Conservation (phyloP, 2,329 filamentous ascomycete genomes). For the Cyphellophora attinorum region DNA sequence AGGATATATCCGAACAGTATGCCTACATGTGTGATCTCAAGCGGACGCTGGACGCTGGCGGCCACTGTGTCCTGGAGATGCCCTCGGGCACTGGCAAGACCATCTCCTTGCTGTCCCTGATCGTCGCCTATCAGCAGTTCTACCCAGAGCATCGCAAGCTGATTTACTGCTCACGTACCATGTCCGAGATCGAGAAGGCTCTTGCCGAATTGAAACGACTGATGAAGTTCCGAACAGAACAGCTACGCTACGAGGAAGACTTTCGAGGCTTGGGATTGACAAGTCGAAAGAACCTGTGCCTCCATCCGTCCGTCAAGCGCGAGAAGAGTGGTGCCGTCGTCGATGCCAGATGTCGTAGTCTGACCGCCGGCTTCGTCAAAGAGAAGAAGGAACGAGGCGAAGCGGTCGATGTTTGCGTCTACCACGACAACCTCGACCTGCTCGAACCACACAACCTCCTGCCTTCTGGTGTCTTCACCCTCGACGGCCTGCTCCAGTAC, state of each 20-base stretch:
- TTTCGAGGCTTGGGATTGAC: conserved; percentile 87
- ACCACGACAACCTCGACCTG: conserved; percentile 94
- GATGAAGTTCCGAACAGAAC: conserved; percentile 87
- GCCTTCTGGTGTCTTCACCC: conserved; percentile 89
- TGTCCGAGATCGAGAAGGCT: conserved; percentile 99
- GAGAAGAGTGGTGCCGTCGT: conserved; percentile 94
- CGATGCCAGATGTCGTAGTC: conserved; percentile 87
- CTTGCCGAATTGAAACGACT: conserved; percentile 80
- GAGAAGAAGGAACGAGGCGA: conserved; percentile 96
- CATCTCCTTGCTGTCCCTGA: conserved; percentile 85
- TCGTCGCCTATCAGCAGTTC: conserved; percentile 91
- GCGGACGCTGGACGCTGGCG: conserved; percentile 80
- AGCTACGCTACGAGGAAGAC: conserved; percentile 85
- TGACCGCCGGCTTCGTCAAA: conserved; percentile 94
- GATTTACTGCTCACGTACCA: conserved; percentile 98
- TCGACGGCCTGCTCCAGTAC: conserved; percentile 79
- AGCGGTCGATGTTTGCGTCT: conserved; percentile 86
- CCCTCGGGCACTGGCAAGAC: conserved; percentile 98
- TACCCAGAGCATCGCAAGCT: conserved; percentile 90
- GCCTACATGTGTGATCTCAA: conserved; percentile 79
- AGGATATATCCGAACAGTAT: conserved; percentile 69
- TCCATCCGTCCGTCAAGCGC: conserved; percentile 89
- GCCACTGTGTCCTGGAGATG: conserved; percentile 97
- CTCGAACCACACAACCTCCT: conserved; percentile 92
- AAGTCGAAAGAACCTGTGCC: conserved; percentile 91